Base-by-base conservation (phyloP, 371 early-diverging fungal genomes). In the Syncephalastrum sp. region DNA sequence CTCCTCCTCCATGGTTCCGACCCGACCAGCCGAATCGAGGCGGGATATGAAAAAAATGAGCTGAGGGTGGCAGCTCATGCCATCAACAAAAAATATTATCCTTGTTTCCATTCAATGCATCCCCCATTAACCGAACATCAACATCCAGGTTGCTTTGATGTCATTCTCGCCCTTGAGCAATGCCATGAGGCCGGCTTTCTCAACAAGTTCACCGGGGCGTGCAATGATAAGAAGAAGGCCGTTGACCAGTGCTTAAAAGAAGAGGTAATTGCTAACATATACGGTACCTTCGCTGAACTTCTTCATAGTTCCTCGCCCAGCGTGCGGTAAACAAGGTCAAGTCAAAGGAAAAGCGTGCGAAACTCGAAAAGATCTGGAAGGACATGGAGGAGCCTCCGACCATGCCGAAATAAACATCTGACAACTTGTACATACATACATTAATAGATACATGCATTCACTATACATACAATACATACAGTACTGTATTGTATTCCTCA, bases 361-460 rank as follows among this genome's bases (percentile, higher is more conserved):
- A 50, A 43, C 62, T 77, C 65, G 63, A 74, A 59, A 59, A 67
- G 47, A 69, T 74, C 25, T 77, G 78, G 78, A 74, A 69, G 54
- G 69, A 74, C 24, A 72, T 77, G 62, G 78, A 77, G 38, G 78
- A 77, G 50, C 78, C 78, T 23, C 72, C 77, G 45, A 10, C 10
- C 38, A 33, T 10, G 38, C 38, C 38, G 38, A 33, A 33, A 33
- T 33, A 33, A 33, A 33, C 8, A 33, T 33, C 38, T 33, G 38
- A 10, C 38, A 10, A 6, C 8, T 10, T 33, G 38, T 33, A 33
- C 38, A 33, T 33, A 33, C 38, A 10, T 33, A 33, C 38, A 10
- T 10, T 2, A 6, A 33, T 33, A 33, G 38, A 33, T 33, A 33
- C 38, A 33, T 33, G 10, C 38, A 33, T 33, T 33, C 38, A 33